Percentiles rank a stretch among this genome's conserved stretches.
These are phyloP conservation scores for Kodamaea sp. DNA, from an alignment of 1,139 yeast genomes.

Conservation along the genomic window DNA sequence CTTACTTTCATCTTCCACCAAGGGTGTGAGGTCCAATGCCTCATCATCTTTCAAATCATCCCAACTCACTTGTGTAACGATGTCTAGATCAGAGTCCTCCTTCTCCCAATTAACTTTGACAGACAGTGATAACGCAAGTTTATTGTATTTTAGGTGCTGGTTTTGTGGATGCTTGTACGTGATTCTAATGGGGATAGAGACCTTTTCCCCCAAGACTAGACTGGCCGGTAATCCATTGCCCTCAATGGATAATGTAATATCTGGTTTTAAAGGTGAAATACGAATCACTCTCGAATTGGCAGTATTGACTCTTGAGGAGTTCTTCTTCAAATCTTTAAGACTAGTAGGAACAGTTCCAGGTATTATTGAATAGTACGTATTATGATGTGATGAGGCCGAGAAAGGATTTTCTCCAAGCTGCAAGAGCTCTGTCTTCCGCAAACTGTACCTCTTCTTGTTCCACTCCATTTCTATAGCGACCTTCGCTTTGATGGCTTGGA, in stretches of 20 bases:
- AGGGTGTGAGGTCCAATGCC: constrained; percentile 25
- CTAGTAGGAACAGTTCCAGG: background rate
- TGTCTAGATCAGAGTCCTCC: constrained; percentile 18
- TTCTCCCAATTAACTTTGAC: constrained; percentile 18
- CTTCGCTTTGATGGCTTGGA: constrained; percentile 17
- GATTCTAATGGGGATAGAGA: constrained; percentile 23
- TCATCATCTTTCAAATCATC: constrained; percentile 45
- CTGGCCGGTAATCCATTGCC: constrained; percentile 3
- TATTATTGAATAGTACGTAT: background rate
- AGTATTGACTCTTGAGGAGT: constrained; percentile 6
- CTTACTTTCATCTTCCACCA: constrained; percentile 15
- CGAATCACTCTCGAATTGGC: constrained; percentile 8
- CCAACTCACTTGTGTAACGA: constrained; percentile 36
- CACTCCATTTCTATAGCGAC: constrained; percentile 5
- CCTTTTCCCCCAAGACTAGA: constrained; percentile 33
- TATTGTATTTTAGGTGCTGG: constrained; percentile 21
- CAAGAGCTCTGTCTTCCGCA: constrained; percentile 12
- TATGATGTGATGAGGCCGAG: constrained; percentile 4
- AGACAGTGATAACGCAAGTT: constrained; percentile 23
- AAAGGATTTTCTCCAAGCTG: constrained; percentile 1
- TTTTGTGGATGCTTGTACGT: constrained; percentile 18
- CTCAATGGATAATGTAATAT: constrained; percentile 10
- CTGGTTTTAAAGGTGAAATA: constrained; percentile 20
- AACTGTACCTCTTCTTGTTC: constrained; percentile 1
- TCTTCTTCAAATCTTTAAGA: constrained; percentile 1